Conservation (phyloP, 306 rosid species). For the Vigna hirtella region DNA sequence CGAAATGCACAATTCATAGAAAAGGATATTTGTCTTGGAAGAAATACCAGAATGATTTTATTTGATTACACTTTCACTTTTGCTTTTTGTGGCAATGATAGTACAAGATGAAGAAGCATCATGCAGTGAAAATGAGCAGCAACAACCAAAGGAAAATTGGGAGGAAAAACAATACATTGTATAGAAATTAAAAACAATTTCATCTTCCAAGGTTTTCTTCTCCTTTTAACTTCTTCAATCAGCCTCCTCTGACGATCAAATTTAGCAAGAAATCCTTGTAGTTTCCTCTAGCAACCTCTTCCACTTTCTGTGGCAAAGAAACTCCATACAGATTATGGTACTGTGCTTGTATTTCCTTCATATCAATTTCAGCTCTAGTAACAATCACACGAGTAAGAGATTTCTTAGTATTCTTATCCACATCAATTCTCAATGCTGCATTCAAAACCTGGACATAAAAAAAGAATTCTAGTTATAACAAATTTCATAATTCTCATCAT, state of each 20-base stretch:
- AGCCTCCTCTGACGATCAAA: conserved; percentile 66
- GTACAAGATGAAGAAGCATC: conserved; percentile 22
- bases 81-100: neutral
- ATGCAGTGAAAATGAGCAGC: conserved; percentile 24
- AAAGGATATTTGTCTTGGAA: neutral
- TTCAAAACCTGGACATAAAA: conserved; percentile 56
- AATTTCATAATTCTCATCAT: neutral
- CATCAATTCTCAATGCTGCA: conserved; percentile 61
- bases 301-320: conserved; percentile 65
- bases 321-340: conserved; percentile 59
- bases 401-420: conserved; percentile 65
- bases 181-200: conserved; percentile 12
- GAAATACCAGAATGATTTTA: neutral
- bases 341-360: conserved; percentile 69
- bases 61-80: neutral
- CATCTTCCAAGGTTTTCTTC: conserved; percentile 8
- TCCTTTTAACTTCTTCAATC: conserved; percentile 7
- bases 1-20: no score
- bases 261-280: conserved; percentile 86
- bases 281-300: conserved; percentile 69
- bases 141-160: conserved; percentile 17
- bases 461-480: neutral
- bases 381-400: conserved; percentile 82
- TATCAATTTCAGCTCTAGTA: conserved; percentile 78
- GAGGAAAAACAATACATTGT: neutral